These are phyloP conservation scores for Candida glucosophila DNA, from an alignment of 1,139 yeast genomes.

Conservation along the genomic window DNA sequence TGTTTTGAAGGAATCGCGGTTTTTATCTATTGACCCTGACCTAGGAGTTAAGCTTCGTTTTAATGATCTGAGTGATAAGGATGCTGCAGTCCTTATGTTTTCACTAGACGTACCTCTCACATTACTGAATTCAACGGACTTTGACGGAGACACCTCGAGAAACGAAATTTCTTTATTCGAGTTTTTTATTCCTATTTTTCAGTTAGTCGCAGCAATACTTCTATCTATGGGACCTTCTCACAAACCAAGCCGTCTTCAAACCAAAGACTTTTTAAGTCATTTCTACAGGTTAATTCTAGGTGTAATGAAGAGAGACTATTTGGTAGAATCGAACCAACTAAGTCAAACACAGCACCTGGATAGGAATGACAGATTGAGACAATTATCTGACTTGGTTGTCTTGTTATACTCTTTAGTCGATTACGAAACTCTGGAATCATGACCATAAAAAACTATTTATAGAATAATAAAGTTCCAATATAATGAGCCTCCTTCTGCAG, in stretches of 20 bases:
- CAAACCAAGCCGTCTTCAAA: conserved; percentile 50
- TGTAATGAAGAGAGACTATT: conserved; percentile 60
- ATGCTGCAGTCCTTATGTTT: conserved; percentile 29
- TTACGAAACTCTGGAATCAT: too few relatives aligned
- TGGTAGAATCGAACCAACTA: conserved; percentile 21
- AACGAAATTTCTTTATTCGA: conserved; percentile 55
- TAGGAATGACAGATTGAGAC: conserved; percentile 28
- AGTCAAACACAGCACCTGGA: conserved; percentile 11
- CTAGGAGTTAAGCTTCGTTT: conserved; percentile 47
- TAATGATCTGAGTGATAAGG: conserved; percentile 16
- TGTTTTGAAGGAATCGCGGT: conserved; percentile 46
- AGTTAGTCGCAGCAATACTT: conserved; percentile 57
- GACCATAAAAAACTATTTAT: too few relatives aligned
- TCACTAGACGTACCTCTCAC: conserved; percentile 46
- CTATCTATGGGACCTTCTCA: conserved; percentile 78
- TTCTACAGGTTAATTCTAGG: conserved; percentile 55
- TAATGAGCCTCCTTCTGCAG: too few relatives aligned
- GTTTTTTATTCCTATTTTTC: conserved; percentile 69
- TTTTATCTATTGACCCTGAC: conserved; percentile 70
- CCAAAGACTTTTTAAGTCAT: conserved; percentile 41
- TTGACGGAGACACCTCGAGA: too few relatives aligned
- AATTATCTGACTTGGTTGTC: conserved; percentile 49
- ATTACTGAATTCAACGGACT: too few relatives aligned
- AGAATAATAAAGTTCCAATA: too few relatives aligned
- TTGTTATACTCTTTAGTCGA: conserved; percentile 47